Evolutionary conservation across 345 rosid genomes (phyloP).

Genomic region (Euphorbia tirucalli): DNA sequence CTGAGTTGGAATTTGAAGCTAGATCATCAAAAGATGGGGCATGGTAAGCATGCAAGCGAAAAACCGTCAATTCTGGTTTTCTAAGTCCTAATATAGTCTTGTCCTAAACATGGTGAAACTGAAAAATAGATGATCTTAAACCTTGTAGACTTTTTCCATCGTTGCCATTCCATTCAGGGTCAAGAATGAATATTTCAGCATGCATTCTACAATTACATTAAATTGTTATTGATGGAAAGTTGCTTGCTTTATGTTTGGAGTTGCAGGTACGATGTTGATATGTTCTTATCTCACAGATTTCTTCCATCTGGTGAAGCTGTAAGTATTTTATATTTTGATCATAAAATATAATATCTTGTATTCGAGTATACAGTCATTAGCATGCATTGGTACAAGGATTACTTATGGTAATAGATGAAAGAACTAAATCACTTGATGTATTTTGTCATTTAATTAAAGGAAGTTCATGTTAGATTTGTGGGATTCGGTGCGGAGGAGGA

Average conservation of each 20-base stretch:
- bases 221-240: neutral
- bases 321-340: conserved; percentile 35
- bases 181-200: neutral
- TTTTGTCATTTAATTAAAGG: conserved; percentile 46
- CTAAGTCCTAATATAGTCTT: neutral
- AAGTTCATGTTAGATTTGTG: conserved; percentile 64
- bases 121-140: neutral
- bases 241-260: conserved; percentile 6
- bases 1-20: conserved; percentile 61
- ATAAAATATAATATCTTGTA: too few relatives aligned
- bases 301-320: conserved; percentile 57
- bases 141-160: neutral
- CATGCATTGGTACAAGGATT: too few relatives aligned
- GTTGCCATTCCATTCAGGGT: neutral
- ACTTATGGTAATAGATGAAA: neutral
- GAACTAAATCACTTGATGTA: conserved; percentile 16
- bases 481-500: conserved; percentile 77
- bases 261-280: conserved; percentile 66
- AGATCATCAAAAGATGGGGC: conserved; percentile 71
- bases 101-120: neutral
- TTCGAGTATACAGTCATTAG: too few relatives aligned
- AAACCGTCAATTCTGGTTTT: neutral
- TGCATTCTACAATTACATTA: neutral
- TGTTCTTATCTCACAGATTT: conserved; percentile 47
- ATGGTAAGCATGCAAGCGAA: conserved; percentile 40